A percentile compares a stretch with the other conserved stretches of the same genome.
phyloP scores from a whole-genome alignment of 805 yeast genomes.

The Kazachstania psychrophila region DNA sequence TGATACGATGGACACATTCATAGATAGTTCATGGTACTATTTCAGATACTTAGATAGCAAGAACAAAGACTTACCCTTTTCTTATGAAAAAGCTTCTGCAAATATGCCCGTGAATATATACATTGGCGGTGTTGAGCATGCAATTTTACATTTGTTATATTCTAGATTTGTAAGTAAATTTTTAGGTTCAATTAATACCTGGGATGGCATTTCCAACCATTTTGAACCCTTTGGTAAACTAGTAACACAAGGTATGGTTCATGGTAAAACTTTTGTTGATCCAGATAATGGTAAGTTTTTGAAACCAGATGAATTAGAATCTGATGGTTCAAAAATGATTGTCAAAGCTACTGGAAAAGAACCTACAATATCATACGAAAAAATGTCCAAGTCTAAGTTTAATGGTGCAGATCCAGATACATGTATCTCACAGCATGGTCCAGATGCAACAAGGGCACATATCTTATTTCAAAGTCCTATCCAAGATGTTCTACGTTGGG shows the following conservation, averaged over 20 bases:
- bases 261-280: constrained; percentile 73
- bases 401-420: constrained; percentile 88
- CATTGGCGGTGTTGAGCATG: constrained; percentile 95
- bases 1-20: constrained; percentile 97
- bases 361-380: constrained; percentile 62
- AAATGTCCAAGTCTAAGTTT: constrained; percentile 93
- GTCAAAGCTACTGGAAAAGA: constrained; percentile 41
- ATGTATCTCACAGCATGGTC: constrained; percentile 70
- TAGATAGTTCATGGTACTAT: constrained; percentile 96
- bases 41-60: constrained; percentile 74
- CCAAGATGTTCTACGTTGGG: constrained; percentile 78
- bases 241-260: constrained; percentile 97
- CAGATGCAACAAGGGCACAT: constrained; percentile 92
- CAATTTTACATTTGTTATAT: constrained; percentile 82
- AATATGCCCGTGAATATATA: constrained; percentile 82
- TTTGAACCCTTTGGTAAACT: constrained; percentile 79
- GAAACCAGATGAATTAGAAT: constrained; percentile 66
- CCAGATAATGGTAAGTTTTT: constrained; percentile 67
- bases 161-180: constrained; percentile 82
- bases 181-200: constrained; percentile 52
- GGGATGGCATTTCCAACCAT: constrained; percentile 43
- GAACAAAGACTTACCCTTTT: constrained; percentile 49
- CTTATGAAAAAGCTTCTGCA: constrained; percentile 37
- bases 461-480: constrained; percentile 88
- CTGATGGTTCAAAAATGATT: constrained; percentile 31